These are phyloP conservation scores for Singerocomus inundabilis DNA, from an alignment of 1,284 basidiomycete species.

Conservation along the genomic window DNA sequence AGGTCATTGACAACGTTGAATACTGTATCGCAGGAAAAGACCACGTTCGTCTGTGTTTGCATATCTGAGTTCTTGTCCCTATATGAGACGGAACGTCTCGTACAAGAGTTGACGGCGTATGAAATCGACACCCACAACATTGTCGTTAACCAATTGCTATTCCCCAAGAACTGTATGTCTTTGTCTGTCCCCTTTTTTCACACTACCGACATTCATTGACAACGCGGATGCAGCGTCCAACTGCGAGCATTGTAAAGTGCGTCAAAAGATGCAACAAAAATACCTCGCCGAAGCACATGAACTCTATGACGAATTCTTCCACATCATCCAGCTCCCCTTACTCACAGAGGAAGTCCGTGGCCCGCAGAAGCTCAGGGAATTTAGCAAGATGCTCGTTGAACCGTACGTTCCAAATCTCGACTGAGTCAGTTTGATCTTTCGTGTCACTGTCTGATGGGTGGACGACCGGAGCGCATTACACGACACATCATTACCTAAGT, in stretches of 20 bases:
- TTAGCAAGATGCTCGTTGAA: conserved; percentile 82
- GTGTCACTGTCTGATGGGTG: neutral
- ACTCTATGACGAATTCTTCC: conserved; percentile 96
- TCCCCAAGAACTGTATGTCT: conserved; percentile 81
- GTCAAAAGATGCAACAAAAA: conserved; percentile 98
- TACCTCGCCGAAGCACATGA: conserved; percentile 93
- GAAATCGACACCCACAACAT: conserved; percentile 99
- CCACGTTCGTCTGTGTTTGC: conserved; percentile 97
- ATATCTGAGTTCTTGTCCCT: conserved; percentile 98
- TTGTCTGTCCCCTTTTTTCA: neutral
- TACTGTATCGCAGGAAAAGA: conserved; percentile 72
- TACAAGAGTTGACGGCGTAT: conserved; percentile 94
- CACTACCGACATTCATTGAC: neutral
- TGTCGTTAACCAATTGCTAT: conserved; percentile 96
- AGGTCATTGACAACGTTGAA: neutral
- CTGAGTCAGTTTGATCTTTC: conserved; percentile 6
- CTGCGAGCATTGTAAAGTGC: conserved; percentile 93
- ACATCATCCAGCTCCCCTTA: conserved; percentile 89
- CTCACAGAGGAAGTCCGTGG: conserved; percentile 97
- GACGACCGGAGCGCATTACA: neutral
- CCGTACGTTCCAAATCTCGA: conserved; percentile 44
- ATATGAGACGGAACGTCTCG: conserved; percentile 97
- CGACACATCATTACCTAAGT: neutral
- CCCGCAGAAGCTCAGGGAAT: conserved; percentile 88
- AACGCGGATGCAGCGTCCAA: conserved; percentile 60